Base-by-base conservation (phyloP, 2,329 filamentous ascomycete species). In the Dothidotthia symphoricarpi region DNA sequence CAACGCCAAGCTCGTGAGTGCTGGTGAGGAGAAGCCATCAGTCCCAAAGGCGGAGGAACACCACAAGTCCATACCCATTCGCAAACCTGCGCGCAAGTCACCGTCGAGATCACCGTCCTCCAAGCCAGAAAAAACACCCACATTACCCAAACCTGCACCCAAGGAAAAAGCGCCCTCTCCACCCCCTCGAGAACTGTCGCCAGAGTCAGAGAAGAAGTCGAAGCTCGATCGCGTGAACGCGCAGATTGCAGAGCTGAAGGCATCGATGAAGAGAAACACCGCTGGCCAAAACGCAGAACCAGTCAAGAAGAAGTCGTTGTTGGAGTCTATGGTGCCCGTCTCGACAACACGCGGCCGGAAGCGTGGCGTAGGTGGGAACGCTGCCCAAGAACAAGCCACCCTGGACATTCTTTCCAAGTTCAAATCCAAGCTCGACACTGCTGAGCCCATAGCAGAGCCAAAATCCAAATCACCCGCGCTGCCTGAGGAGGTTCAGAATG, bases 231-330 rank as follows among this genome's bases (percentile, higher is more conserved):
- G 74, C 49, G 86, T 85, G 3, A 90, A 90, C 50, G 85, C 86
- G 25, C 84, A 93, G 56, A 88, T 91, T 36, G 85, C 85, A 4
- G 83, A 83, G 1, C 70, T 93, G 3, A 91, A 90, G 64, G 85
- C 85, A 7, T 89, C 85, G 1, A 88, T 93, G 83, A 85, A 82
- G 59, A 77, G 86, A 24, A 84, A 75, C 15, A 57, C 57, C 11
- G 36, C 55, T n/a, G 40, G 47, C 12, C 49, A 62, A 29, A 53
- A 58, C 6, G 53, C 62, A 10, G 62, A 61, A 17, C 55, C 66
- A 5, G 42, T 74, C 1, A 72, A 75, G 17, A 70, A 74, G 42
- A 78, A 78, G 47, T 83, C 83, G 2, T 76, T 81, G 0, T 63
- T 91, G 4, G 86, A 89, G 59, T 75, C 78, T 24, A 80, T 91